Evolutionary conservation across 331 rosid species (phyloP), one percentile per base, ranked within the genome.

Genomic region (Malus hybrid): DNA sequence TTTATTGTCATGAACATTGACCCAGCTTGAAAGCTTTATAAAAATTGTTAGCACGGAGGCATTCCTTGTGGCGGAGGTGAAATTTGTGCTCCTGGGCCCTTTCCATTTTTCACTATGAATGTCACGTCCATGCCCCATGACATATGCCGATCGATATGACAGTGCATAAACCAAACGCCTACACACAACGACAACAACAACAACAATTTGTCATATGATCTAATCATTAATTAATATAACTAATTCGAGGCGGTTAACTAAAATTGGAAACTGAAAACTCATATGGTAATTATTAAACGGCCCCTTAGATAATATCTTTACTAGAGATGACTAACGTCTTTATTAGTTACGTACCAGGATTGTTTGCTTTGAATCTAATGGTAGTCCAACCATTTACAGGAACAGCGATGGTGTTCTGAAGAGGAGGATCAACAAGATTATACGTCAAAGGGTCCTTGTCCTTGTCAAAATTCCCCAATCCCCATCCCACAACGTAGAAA

Each of bases 91-190:
- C 63, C 32, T 34, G 27, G 28, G 4, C 65, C 39, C 69, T 63
- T 12, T 14, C 92, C 90, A 76, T 88, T 70, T 50, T 67, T 82
- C 60, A 86, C 88, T 1, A 86, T 82, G 54, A 88, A 71, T 52
- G 80, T 75, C 10, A 76, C 75, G 1, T 80, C 77, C 90, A 88
- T 86, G 9, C 92, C 90, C 90, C 88, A 82, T 8, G 84, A 52
- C 10, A 82, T 75, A 44, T 82, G 88, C 13, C 88, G 75, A 0
- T 85, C 92, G 3, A 76, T 20, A 73, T 88, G 92, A 69, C 90
- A 88, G 24, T 88, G 90, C 84, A 88, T 14, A 61, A 87, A 86
- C 89, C 90, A 88, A 63, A 86, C 87, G 1, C 90, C 90, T 84
- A 20, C 52, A 29, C 6, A 12, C 22, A 62, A 27, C 39, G 13